Evolutionary conservation across 2,329 filamentous ascomycete genomes (phyloP), one percentile per base, ranked within the genome.

Genomic region (Emmonsia crescens): DNA sequence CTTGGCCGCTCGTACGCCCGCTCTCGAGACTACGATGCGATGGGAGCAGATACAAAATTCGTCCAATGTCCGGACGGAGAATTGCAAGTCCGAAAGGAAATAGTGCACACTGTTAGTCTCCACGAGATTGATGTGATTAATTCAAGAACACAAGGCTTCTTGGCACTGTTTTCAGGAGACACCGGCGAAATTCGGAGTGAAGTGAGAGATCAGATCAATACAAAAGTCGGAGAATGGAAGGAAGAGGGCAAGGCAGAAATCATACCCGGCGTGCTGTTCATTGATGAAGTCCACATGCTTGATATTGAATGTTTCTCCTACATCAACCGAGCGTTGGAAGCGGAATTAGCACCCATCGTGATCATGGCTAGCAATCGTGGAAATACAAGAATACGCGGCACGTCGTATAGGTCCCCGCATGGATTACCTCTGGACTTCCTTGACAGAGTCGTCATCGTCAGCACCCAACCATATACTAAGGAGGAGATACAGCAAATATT

Each of bases 101-200:
- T 96, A 1, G 89, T 96, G 6, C 94, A 99, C 77, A 99, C 94
- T 0, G 94, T 99, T 64, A 93, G 89, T 36, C 84, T 99, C 14
- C 94, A 99, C 77, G 94, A 99, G 78, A 99, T 99, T 66, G 94
- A 99, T 72, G 94, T 99, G 65, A 99, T 99, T 82, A 99, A 99
- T 80, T 96, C 92, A 64, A 85, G 94, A 68, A 96, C 94, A n/a
- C 94, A 99, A 77, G 94, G 94, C 40, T 99, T 99, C 77, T 79
- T 99, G 33, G 94, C 94, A 10, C 86, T 99, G 21, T 99, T 99
- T 79, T 96, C 93, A 0, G 94, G 94, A 66, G 94, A 99, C 75
- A 99, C 94, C 1, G 94, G 94, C 68, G 94, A 99, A 80, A 99
- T 99, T 70, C 84, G 94, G 71, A 95, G 90, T 75, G 94, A 99